Evolutionary conservation across 139 green algal species (phyloP), one percentile per base, ranked within the genome.

Genomic region (Chlamydomonas sphaeroides): DNA sequence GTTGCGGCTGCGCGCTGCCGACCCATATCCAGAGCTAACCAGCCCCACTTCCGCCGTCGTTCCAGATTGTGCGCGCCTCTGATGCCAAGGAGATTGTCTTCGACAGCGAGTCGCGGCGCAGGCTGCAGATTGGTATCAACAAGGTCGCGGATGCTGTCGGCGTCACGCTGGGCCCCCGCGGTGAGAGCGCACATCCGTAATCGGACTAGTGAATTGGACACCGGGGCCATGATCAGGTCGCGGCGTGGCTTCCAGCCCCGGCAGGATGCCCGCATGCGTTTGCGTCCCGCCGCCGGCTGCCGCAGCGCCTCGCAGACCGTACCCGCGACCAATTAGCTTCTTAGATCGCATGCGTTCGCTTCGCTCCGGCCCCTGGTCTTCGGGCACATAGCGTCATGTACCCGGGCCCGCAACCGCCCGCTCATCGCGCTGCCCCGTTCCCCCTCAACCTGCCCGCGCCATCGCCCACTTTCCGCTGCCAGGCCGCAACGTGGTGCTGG

Each of bases 1-100:
- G 75, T 82, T 82, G 75, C 75, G 75, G 75, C 61, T 72, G 75
- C 17, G 30, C 30, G 26, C 57, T 62, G 56, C n/a, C 72, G n/a
- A n/a, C 8, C 72, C 56, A 56, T 80, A 80, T 80, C 72, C 38
- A 45, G 33, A 32, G 17, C 33, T 6, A 45, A 32, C 48, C n/a
- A 3, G 6, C 21, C 11, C 57, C 35, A 6, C 65, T 15, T 11
- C 11, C 42, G 25, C n/a, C 26, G 35, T 48, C 7, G 28, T 68
- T 70, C 56, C 92, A 96, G 94, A 86, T 94, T 0, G 86, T 89
- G 14, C 83, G 87, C 6, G 96, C 96, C 1, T 23, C 83, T 32
- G 96, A 98, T 18, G 92, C 96, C 18, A 99, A 99, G 90, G 93
- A 99, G 56, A 98, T 99, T 57, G 68, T 95, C 3, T 99, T 99